Evolutionary conservation across 495 filamentous ascomycete genomes (phyloP).

Genomic region (Annulohypoxylon maeteangense): DNA sequence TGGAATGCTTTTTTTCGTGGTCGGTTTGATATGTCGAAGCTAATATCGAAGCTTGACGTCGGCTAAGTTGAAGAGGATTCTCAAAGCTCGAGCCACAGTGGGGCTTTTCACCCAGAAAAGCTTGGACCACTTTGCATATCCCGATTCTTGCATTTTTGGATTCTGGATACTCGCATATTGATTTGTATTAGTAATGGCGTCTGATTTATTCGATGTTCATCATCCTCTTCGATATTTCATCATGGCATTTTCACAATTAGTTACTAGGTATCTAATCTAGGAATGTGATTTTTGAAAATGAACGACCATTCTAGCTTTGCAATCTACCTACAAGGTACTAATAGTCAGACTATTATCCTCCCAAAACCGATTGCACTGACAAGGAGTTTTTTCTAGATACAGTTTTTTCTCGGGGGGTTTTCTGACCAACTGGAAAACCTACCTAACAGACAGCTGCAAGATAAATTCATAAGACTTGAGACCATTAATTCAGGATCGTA

Average conservation of each 20-base stretch:
- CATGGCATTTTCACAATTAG: background rate
- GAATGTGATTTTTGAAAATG: too few species aligned
- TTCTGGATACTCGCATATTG: background rate
- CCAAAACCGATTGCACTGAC: too few species aligned
- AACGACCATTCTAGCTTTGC: too few species aligned
- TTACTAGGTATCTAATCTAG: too few species aligned
- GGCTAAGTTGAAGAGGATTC: slow-evolving; percentile 19
- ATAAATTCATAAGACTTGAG: too few species aligned
- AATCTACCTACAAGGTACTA: too few species aligned
- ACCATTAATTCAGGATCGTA: too few species aligned
- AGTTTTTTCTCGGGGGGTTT: too few species aligned
- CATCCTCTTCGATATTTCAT: background rate
- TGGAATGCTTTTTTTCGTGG: slow-evolving; percentile 13
- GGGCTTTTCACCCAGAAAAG: background rate
- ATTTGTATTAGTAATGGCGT: background rate
- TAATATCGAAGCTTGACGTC: slow-evolving; percentile 38
- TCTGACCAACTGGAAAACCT: too few species aligned
- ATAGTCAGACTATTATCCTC: too few species aligned
- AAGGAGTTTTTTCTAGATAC: too few species aligned
- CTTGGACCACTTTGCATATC: background rate
- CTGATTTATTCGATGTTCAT: background rate
- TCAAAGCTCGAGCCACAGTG: slow-evolving; percentile 36
- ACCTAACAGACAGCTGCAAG: too few species aligned
- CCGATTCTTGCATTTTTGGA: background rate
- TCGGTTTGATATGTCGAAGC: slow-evolving; percentile 13